Percentiles rank a stretch among this genome's conserved stretches.
Conservation (phyloP, 2,329 filamentous ascomycete genomes). For the Lizonia empirigonia region DNA sequence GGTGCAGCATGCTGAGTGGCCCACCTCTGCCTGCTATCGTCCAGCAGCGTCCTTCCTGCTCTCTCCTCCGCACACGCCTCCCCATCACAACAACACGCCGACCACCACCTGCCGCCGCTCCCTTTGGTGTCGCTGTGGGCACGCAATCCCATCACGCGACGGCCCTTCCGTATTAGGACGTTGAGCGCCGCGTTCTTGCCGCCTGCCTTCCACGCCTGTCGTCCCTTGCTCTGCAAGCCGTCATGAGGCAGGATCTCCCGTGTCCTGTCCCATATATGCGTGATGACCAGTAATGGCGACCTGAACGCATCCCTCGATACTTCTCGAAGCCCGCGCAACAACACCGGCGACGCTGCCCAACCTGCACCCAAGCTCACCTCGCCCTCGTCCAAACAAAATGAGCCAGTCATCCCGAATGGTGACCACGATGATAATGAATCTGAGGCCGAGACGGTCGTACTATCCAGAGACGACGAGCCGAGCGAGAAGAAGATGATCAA, state of each 20-base stretch:
- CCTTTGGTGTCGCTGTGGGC: constrained; percentile 18
- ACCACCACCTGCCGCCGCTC: constrained; percentile 14
- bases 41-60: constrained; percentile 19
- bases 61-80: constrained; percentile 18
- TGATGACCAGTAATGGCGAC: constrained; percentile 50
- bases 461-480: constrained; percentile 49
- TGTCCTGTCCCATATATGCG: constrained; percentile 46
- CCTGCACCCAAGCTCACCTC: constrained; percentile 25
- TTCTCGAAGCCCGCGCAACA: constrained; percentile 21
- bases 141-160: constrained; percentile 17
- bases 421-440: constrained; percentile 51
- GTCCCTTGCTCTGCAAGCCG: constrained; percentile 40
- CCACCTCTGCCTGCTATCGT: constrained; percentile 17
- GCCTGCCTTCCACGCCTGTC: constrained; percentile 18
- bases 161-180: constrained; percentile 18
- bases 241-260: constrained; percentile 48
- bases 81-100: constrained; percentile 18
- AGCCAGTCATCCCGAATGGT: constrained; percentile 31
- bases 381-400: constrained; percentile 26
- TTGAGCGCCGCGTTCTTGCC: constrained; percentile 15
- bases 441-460: constrained; percentile 58
- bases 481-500: constrained; percentile 50
- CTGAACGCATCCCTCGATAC: constrained; percentile 37
- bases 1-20: constrained; percentile 29
- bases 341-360: constrained; percentile 1